A percentile compares a stretch with the other conserved stretches of the same genome.
These are phyloP conservation scores for Sclerotinia nivalis DNA, from an alignment of 2,329 filamentous ascomycete genomes.

Conservation along the genomic window DNA sequence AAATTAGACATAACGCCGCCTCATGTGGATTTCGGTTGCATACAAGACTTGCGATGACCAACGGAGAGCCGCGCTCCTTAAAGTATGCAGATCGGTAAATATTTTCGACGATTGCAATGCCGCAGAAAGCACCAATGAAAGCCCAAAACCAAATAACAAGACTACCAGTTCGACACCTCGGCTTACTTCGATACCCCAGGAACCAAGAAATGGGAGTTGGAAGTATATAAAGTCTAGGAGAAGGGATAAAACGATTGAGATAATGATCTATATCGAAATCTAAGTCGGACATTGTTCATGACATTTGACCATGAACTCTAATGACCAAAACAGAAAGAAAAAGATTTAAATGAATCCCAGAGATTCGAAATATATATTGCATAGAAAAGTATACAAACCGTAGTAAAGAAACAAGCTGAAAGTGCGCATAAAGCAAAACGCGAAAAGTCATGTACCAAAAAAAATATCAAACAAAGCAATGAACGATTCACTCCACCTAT, in stretches of 20 bases:
- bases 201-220: conserved; percentile 68
- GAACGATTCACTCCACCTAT: background rate
- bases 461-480: conserved; percentile 2
- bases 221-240: conserved; percentile 62
- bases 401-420: background rate
- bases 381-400: background rate
- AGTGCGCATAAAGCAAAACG: background rate
- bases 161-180: conserved; percentile 51
- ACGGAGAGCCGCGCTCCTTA: conserved; percentile 52
- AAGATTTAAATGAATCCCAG: background rate
- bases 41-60: conserved; percentile 72
- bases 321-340: background rate
- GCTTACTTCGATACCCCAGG: conserved; percentile 59
- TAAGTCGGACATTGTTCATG: conserved; percentile 13
- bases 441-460: background rate
- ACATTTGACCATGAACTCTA: conserved; percentile 8
- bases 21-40: conserved; percentile 40
- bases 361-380: background rate
- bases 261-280: conserved; percentile 74
- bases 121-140: conserved; percentile 63
- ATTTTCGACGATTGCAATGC: conserved; percentile 60
- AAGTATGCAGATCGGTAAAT: conserved; percentile 57
- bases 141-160: conserved; percentile 62
- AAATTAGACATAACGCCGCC: conserved; percentile 4
- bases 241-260: conserved; percentile 69